Percentiles rank a stretch among this genome's conserved stretches.
phyloP scores from a whole-genome alignment of 352 stramenopile species.

The Blastocystis hominis region DNA sequence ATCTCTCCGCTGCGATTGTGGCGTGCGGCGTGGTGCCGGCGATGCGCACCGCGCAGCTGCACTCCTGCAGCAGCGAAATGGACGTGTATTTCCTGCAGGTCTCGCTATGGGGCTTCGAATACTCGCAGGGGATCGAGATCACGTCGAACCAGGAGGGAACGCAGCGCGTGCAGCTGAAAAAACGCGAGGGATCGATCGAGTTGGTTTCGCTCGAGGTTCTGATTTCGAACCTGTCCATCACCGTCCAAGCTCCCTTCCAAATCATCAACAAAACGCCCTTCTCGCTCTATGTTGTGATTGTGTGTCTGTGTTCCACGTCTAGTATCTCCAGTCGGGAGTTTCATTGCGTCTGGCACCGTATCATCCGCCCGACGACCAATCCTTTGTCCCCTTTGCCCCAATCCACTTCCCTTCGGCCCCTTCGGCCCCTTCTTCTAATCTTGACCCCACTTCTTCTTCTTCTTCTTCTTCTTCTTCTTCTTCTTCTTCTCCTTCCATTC shows the following conservation, averaged over 20 bases:
- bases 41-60: neutral
- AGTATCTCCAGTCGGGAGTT: neutral
- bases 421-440: neutral
- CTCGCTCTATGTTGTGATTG: neutral
- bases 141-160: neutral
- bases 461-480: neutral
- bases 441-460: neutral
- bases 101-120: constrained; percentile 11
- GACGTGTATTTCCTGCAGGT: neutral
- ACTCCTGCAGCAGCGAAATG: neutral
- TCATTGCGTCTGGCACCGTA: neutral
- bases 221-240: neutral
- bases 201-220: neutral
- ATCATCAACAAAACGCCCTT: constrained; percentile 26
- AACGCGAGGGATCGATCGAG: neutral
- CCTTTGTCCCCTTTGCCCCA: neutral
- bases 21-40: constrained; percentile 21
- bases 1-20: neutral
- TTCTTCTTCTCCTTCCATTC: neutral
- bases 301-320: neutral
- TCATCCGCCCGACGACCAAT: neutral
- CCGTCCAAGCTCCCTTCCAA: neutral
- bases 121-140: neutral
- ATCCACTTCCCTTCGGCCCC: neutral
- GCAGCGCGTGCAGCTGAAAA: neutral